Conservation (phyloP, 2,329 filamentous ascomycete genomes). For the Neoscytalidium dimidiatum region DNA sequence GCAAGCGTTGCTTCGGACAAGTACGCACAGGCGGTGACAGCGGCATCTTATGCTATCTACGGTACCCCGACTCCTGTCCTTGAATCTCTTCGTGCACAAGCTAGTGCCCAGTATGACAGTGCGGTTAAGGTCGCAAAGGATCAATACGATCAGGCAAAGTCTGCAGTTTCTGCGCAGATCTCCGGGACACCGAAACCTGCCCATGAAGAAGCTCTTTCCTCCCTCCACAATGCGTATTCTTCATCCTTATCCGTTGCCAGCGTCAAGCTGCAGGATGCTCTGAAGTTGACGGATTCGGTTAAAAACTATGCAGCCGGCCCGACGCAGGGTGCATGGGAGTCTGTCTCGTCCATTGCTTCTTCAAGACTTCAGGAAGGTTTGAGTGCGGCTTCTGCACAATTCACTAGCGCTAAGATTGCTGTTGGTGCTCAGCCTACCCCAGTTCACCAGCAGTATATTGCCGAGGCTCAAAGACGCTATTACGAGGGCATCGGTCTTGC, state of each 20-base stretch:
- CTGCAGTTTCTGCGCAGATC: conserved; percentile 66
- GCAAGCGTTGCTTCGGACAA: conserved; percentile 55
- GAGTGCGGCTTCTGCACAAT: conserved; percentile 69
- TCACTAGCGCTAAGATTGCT: conserved; percentile 67
- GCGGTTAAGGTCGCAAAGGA: conserved; percentile 67
- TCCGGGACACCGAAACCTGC: conserved; percentile 69
- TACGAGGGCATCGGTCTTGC: conserved; percentile 78
- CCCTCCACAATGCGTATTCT: conserved; percentile 69
- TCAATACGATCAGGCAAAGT: conserved; percentile 68
- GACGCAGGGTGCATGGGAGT: conserved; percentile 53
- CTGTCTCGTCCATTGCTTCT: conserved; percentile 68
- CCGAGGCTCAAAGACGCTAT: conserved; percentile 68
- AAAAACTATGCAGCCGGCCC: conserved; percentile 44
- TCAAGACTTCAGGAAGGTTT: conserved; percentile 71
- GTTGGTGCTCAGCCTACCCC: conserved; percentile 64
- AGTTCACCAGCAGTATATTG: conserved; percentile 55
- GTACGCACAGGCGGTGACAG: conserved; percentile 59
- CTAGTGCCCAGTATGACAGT: conserved; percentile 60
- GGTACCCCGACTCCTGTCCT: conserved; percentile 51
- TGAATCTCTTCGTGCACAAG: conserved; percentile 51
- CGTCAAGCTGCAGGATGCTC: conserved; percentile 57
- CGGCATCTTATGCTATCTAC: conserved; percentile 59
- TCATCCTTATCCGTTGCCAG: conserved; percentile 65
- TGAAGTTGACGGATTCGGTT: conserved; percentile 45
- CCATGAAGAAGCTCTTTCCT: conserved; percentile 69